Percentiles rank a stretch among this genome's conserved stretches.
Evolutionary conservation across 139 green algal genomes (phyloP).

Genomic region (Tetraselmis striata): DNA sequence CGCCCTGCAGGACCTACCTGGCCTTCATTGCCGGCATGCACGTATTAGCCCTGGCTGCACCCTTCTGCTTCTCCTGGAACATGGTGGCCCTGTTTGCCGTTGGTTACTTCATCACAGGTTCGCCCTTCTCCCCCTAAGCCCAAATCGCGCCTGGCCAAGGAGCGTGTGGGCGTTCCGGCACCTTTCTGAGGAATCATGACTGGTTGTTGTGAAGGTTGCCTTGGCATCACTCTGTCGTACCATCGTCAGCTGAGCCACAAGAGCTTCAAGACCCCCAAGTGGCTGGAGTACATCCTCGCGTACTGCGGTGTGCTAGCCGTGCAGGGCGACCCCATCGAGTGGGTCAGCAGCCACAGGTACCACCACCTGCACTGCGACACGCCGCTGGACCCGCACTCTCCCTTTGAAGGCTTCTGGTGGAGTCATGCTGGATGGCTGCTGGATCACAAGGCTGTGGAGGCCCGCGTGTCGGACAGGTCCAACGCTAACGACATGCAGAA

Average conservation of each 20-base stretch:
- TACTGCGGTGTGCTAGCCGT: conserved; percentile 9
- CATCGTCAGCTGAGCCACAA: conserved; percentile 9
- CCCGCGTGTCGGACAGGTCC: conserved; percentile 16
- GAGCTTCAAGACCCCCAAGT: conserved; percentile 7
- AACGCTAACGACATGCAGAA: conserved; percentile 59
- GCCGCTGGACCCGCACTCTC: conserved; percentile 56
- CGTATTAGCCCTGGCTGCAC: conserved; percentile 57
- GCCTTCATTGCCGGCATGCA: conserved; percentile 77
- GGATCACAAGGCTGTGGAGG: conserved; percentile 47
- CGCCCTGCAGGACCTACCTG: conserved; percentile 34
- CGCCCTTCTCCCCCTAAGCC: background rate
- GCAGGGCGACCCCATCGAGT: conserved; percentile 45
- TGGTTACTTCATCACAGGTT: conserved; percentile 87
- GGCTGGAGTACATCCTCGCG: conserved; percentile 4
- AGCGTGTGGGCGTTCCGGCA: background rate
- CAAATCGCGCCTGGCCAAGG: too few species aligned
- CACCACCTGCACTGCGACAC: conserved; percentile 72
- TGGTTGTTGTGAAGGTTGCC: conserved; percentile 36
- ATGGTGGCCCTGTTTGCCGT: conserved; percentile 76
- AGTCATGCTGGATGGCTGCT: conserved; percentile 69
- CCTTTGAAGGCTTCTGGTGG: conserved; percentile 66
- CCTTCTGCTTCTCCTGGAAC: conserved; percentile 69
- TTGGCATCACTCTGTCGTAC: conserved; percentile 59
- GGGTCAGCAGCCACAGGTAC: conserved; percentile 53
- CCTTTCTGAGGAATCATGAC: background rate